These are phyloP conservation scores for Neurospora sp. DNA, from an alignment of 495 filamentous ascomycete species.

Conservation along the genomic window DNA sequence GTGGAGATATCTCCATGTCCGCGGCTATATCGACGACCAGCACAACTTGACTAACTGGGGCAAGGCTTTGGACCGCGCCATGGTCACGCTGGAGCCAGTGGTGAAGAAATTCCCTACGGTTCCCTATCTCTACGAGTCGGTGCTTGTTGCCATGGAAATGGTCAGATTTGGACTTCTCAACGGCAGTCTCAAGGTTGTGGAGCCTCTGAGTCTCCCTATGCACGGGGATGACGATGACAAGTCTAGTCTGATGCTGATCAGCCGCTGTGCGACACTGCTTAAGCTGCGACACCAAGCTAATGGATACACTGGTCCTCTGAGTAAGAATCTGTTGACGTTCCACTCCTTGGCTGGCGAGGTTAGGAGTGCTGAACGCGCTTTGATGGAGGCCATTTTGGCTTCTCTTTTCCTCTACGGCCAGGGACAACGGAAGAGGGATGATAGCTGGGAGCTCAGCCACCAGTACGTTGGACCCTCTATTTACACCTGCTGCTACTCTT, in stretches of 20 bases:
- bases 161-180: constrained; percentile 70
- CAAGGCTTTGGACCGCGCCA: constrained; percentile 57
- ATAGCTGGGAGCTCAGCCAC: constrained; percentile 60
- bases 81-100: constrained; percentile 49
- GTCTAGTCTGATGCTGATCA: constrained; percentile 65
- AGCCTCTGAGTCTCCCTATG: constrained; percentile 40
- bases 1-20: constrained; percentile 83
- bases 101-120: constrained; percentile 50
- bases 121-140: constrained; percentile 31
- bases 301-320: constrained; percentile 91
- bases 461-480: constrained; percentile 42
- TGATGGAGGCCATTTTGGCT: constrained; percentile 71
- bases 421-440: constrained; percentile 57
- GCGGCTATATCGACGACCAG: constrained; percentile 69
- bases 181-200: constrained; percentile 42
- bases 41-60: constrained; percentile 84
- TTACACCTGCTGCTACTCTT: background rate
- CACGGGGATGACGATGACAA: constrained; percentile 47
- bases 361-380: constrained; percentile 64
- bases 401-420: constrained; percentile 72
- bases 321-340: constrained; percentile 79
- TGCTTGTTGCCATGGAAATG: constrained; percentile 69
- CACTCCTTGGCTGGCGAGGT: constrained; percentile 74
- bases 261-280: constrained; percentile 72
- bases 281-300: constrained; percentile 73